Evolutionary conservation across 169 alveolate species (phyloP).

Genomic region (Toxoplasma gondii): DNA sequence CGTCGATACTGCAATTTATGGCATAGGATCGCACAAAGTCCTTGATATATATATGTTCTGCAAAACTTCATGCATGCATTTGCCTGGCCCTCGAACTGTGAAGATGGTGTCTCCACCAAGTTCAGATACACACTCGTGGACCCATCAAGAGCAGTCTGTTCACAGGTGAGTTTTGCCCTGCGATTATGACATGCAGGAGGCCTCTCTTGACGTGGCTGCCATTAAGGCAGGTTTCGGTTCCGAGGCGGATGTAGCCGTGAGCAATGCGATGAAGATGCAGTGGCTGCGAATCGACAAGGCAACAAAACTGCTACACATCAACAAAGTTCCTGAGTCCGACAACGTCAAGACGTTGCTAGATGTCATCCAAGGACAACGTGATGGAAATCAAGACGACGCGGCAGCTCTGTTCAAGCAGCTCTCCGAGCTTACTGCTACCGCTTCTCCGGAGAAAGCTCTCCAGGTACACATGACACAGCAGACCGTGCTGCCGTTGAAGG

Average conservation of each 20-base stretch:
- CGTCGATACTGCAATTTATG: too few relatives aligned
- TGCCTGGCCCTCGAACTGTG: too few relatives aligned
- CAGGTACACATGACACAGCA: background rate
- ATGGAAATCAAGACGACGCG: background rate
- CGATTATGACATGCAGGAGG: background rate
- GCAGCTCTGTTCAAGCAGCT: background rate
- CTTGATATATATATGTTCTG: background rate
- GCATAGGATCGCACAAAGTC: too few relatives aligned
- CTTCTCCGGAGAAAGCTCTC: background rate
- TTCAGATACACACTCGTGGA: too few relatives aligned
- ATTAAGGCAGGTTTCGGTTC: conserved; percentile 19
- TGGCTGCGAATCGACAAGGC: conserved; percentile 54
- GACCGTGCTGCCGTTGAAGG: background rate
- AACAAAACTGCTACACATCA: background rate
- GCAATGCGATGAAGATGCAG: conserved; percentile 50
- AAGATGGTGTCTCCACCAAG: too few relatives aligned
- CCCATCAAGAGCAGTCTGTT: too few relatives aligned
- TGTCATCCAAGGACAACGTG: background rate
- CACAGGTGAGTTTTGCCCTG: background rate
- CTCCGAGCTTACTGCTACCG: background rate
- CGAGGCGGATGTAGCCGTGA: conserved; percentile 34
- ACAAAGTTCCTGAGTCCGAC: background rate
- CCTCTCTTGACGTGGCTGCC: background rate
- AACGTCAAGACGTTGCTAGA: background rate
- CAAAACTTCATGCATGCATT: background rate